Evolutionary conservation across 352 stramenopile genomes (phyloP).

Genomic region (Pythium phragmitis): DNA sequence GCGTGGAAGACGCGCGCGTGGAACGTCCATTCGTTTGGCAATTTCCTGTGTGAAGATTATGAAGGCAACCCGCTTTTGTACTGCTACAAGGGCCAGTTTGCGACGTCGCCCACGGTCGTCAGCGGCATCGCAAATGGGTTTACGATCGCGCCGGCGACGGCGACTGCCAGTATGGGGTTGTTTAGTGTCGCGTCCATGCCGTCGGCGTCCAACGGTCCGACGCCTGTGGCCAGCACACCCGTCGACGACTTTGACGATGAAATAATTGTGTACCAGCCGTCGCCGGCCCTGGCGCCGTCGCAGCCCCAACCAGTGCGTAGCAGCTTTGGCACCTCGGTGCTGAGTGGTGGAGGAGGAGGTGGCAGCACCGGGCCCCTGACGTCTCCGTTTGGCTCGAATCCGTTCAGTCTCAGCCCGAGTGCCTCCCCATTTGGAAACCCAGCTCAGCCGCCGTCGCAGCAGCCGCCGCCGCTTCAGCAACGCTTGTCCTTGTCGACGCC

Average conservation of each 20-base stretch:
- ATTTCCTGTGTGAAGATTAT: conserved; percentile 60
- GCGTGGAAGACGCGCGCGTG: conserved; percentile 53
- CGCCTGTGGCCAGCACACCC: conserved; percentile 4
- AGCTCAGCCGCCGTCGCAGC: neutral
- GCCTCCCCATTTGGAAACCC: conserved; percentile 1
- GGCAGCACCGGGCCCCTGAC: neutral
- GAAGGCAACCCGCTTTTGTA: conserved; percentile 65
- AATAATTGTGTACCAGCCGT: conserved; percentile 83
- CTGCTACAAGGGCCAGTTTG: conserved; percentile 37
- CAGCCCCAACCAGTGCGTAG: conserved; percentile 10
- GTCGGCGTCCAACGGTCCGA: neutral
- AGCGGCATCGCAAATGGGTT: conserved; percentile 25
- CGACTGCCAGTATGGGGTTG: conserved; percentile 5
- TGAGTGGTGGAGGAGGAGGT: conserved; percentile 3
- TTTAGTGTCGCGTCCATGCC: conserved; percentile 5
- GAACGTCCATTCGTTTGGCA: conserved; percentile 60
- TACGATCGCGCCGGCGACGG: neutral
- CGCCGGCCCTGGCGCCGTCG: conserved; percentile 33
- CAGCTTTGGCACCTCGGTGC: conserved; percentile 24
- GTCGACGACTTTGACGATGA: conserved; percentile 79
- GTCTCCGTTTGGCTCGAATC: conserved; percentile 26
- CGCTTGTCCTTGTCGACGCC: conserved; percentile 16
- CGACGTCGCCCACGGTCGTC: conserved; percentile 30
- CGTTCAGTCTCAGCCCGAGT: conserved; percentile 26
- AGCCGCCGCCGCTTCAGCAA: neutral